phyloP scores from a whole-genome alignment of 805 yeast species.

The Ogataea pini region DNA sequence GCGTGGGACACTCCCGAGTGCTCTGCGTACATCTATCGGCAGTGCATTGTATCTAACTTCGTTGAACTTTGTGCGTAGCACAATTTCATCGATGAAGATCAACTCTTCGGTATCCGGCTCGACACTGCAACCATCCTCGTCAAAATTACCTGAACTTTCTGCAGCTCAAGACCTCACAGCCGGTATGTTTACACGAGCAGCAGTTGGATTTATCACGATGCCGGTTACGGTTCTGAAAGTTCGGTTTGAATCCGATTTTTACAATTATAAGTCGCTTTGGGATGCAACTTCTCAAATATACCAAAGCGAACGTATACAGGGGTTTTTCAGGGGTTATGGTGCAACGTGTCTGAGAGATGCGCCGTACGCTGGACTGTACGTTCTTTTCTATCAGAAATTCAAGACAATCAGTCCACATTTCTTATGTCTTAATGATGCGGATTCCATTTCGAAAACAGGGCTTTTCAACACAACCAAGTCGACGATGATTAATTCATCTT shows the following conservation, averaged over 20 bases:
- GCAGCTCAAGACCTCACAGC: constrained; percentile 67
- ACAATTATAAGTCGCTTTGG: constrained; percentile 61
- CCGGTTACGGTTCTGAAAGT: constrained; percentile 92
- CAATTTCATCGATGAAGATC: constrained; percentile 40
- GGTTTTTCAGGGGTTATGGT: constrained; percentile 84
- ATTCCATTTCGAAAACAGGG: not conserved
- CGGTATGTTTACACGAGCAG: constrained; percentile 77
- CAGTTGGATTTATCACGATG: constrained; percentile 88
- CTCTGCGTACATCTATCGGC: constrained; percentile 86
- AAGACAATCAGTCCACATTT: constrained; percentile 56
- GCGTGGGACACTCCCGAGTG: constrained; percentile 94
- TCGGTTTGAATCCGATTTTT: constrained; percentile 80
- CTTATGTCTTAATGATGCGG: constrained; percentile 23
- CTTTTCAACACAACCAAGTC: constrained; percentile 27
- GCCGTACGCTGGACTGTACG: constrained; percentile 94
- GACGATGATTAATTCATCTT: constrained; percentile 62
- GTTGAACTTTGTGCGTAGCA: constrained; percentile 60
- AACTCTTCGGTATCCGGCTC: constrained; percentile 1
- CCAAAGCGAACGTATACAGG: constrained; percentile 51
- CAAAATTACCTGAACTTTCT: constrained; percentile 69
- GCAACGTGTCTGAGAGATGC: constrained; percentile 91
- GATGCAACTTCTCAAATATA: constrained; percentile 64
- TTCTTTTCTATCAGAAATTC: constrained; percentile 76
- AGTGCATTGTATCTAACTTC: constrained; percentile 82
- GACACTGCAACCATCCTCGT: constrained; percentile 29